These are phyloP conservation scores for Arachis monticola DNA, from an alignment of 331 rosid genomes.

Conservation along the genomic window DNA sequence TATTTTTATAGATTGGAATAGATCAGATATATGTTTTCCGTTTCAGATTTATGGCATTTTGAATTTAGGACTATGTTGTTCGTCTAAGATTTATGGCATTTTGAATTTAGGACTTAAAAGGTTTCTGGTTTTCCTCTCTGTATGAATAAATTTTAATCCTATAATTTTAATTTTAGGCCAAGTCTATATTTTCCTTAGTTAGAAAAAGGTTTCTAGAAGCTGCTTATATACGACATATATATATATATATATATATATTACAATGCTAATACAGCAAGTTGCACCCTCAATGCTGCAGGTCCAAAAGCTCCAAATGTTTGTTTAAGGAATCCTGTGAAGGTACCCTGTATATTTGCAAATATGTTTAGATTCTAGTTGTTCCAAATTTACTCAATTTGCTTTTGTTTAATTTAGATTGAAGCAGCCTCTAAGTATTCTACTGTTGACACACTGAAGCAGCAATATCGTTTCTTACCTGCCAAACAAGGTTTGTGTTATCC, in stretches of 20 bases:
- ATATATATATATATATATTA: slow-evolving; percentile 13
- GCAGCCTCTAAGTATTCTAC: slow-evolving; percentile 89
- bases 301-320: slow-evolving; percentile 85
- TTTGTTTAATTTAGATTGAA: slow-evolving; percentile 68
- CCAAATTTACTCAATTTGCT: slow-evolving; percentile 21
- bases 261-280: slow-evolving; percentile 35
- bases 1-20: neutral
- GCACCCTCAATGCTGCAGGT: slow-evolving; percentile 62
- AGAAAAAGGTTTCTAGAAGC: slow-evolving; percentile 4
- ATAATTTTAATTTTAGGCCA: slow-evolving; percentile 12
- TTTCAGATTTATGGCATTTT: neutral
- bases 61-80: neutral
- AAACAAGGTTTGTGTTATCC: slow-evolving; percentile 66
- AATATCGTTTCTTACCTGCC: slow-evolving; percentile 72
- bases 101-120: neutral
- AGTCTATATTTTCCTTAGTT: slow-evolving; percentile 12
- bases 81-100: no score
- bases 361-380: slow-evolving; percentile 17
- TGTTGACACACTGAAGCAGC: slow-evolving; percentile 83
- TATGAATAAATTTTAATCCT: slow-evolving; percentile 1
- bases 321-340: slow-evolving; percentile 95
- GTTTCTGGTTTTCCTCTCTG: slow-evolving; percentile 6
- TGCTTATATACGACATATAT: slow-evolving; percentile 19
- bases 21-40: neutral
- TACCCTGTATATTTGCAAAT: slow-evolving; percentile 31